Evolutionary conservation across 2,329 filamentous ascomycete genomes (phyloP).

Genomic region (Penicillium olsonii): DNA sequence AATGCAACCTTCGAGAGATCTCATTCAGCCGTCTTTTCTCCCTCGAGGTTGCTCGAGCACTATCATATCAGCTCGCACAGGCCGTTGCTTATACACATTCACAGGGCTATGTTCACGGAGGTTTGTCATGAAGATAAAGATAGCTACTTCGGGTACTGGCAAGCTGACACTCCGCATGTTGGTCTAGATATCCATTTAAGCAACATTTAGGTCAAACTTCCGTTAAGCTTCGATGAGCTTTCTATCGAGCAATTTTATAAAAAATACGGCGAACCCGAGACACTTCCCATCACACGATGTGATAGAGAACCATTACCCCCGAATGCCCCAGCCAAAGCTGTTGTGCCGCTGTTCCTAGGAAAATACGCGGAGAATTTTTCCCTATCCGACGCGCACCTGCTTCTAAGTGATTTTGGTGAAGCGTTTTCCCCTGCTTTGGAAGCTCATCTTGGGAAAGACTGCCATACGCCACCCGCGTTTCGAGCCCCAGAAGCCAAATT

Average conservation of each 20-base stretch:
- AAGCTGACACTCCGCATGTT: no score
- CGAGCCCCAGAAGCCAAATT: slow-evolving; percentile 29
- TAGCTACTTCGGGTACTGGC: neutral
- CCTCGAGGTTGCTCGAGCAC: slow-evolving; percentile 30
- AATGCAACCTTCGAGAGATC: slow-evolving; percentile 29
- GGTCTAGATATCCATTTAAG: slow-evolving; percentile 34
- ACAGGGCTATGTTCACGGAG: slow-evolving; percentile 29
- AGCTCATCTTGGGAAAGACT: slow-evolving; percentile 16
- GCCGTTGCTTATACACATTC: slow-evolving; percentile 24
- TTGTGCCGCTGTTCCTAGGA: slow-evolving; percentile 29
- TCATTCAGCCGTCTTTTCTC: slow-evolving; percentile 29
- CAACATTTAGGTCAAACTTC: slow-evolving; percentile 29
- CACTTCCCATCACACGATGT: slow-evolving; percentile 23
- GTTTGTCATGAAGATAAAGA: neutral
- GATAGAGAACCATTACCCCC: slow-evolving; percentile 27
- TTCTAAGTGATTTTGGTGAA: slow-evolving; percentile 41
- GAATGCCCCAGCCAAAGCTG: slow-evolving; percentile 30
- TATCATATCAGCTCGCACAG: slow-evolving; percentile 22
- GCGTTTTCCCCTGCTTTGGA: slow-evolving; percentile 22
- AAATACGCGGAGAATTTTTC: slow-evolving; percentile 31
- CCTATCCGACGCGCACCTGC: slow-evolving; percentile 27
- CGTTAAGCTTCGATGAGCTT: slow-evolving; percentile 28
- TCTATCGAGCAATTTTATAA: slow-evolving; percentile 36
- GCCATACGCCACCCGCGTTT: slow-evolving; percentile 18
- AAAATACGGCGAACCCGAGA: slow-evolving; percentile 32